Conservation (phyloP, 371 early-diverging fungal species). For the Lichtheimia hyalospora region DNA sequence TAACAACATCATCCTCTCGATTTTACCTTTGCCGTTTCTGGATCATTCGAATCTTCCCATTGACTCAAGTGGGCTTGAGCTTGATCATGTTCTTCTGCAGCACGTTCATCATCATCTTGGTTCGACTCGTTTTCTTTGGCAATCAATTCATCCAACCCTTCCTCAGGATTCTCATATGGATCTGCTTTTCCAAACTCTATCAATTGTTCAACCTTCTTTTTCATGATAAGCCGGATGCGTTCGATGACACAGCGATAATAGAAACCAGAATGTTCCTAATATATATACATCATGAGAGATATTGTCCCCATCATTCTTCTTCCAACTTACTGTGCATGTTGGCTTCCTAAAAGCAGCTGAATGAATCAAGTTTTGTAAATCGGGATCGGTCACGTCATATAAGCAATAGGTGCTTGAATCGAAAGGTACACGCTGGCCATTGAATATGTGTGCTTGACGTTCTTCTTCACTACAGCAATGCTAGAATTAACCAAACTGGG, state of each 20-base stretch:
- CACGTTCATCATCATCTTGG: background rate
- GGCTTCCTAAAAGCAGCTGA: slow-evolving; percentile 10
- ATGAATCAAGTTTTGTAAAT: slow-evolving; percentile 12
- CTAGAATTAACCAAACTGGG: too few relatives aligned
- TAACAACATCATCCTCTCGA: background rate
- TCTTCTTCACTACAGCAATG: too few relatives aligned
- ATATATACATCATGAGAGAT: background rate
- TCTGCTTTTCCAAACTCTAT: background rate
- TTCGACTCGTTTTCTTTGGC: slow-evolving; percentile 16
- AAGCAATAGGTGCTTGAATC: slow-evolving; percentile 9
- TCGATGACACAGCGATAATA: slow-evolving; percentile 25
- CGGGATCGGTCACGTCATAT: slow-evolving; percentile 31
- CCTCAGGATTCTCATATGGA: slow-evolving; percentile 4
- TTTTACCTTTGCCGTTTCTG: background rate
- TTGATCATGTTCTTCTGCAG: background rate
- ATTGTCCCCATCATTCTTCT: background rate
- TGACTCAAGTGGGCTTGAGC: background rate
- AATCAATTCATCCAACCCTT: slow-evolving; percentile 20
- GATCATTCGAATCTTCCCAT: background rate
- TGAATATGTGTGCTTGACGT: slow-evolving; percentile 14
- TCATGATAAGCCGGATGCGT: slow-evolving; percentile 10
- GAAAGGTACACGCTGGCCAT: slow-evolving; percentile 9
- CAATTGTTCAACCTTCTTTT: slow-evolving; percentile 7
- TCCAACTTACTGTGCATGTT: slow-evolving; percentile 4
- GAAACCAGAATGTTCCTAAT: slow-evolving; percentile 18